Conservation (phyloP, 2,329 filamentous ascomycete genomes). For the Diplodia corticola region DNA sequence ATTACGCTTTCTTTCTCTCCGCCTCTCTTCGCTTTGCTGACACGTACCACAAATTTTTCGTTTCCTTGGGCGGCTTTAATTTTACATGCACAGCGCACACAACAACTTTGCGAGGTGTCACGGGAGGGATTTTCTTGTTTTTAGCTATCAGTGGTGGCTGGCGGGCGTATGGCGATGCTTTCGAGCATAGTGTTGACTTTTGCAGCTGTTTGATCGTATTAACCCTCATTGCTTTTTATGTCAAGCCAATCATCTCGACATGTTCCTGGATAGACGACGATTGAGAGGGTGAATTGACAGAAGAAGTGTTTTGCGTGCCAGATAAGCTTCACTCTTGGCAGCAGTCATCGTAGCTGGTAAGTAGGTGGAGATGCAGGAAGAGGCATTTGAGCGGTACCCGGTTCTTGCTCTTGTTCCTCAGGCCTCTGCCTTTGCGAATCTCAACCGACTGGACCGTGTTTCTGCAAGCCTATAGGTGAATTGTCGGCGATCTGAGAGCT, state of each 20-base stretch:
- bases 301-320: neutral
- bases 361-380: neutral
- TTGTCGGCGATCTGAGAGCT: too few relatives aligned
- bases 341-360: neutral
- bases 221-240: neutral
- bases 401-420: too few relatives aligned
- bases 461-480: too few relatives aligned
- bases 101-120: neutral
- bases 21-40: neutral
- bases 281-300: neutral
- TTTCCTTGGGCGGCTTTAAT: neutral
- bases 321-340: neutral
- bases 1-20: neutral
- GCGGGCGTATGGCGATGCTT: slow-evolving; percentile 9
- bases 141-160: neutral
- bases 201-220: neutral
- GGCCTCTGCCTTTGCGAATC: too few relatives aligned
- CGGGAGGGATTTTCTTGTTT: neutral
- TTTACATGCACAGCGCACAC: neutral
- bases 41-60: neutral
- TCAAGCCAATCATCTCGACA: neutral
- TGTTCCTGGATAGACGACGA: neutral
- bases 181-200: neutral
- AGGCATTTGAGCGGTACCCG: too few relatives aligned
- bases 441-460: too few relatives aligned